Evolutionary conservation across 257 asterid species (phyloP), one percentile per base, ranked within the genome.

Genomic region (Salvia splendens): DNA sequence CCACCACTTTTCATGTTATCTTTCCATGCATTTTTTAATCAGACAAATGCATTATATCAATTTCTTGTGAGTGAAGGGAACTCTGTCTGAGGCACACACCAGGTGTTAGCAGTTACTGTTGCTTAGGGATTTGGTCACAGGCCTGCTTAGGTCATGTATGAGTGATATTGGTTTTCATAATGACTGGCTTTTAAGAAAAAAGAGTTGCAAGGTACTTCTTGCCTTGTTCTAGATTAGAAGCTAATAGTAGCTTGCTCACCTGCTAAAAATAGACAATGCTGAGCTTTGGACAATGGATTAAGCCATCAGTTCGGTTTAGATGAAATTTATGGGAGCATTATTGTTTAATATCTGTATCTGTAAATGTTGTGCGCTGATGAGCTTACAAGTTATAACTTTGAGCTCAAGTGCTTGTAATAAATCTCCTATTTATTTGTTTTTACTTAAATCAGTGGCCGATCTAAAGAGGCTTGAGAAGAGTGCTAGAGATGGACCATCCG

Each of bases 401-500:
- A 59, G 77, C 59, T 73, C 70, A 58, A 33, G 59, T 72, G 36
- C 79, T 68, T 76, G 61, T 62, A 40, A 30, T 73, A 54, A 24
- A 55, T 49, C 8, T 6, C 28, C 52, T 41, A 73, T 51, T 51
- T 30, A 28, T 41, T 50, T 69, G 54, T 57, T 70, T 78, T 68
- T 33, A 55, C 68, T 65, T 63, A 62, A 73, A 69, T 38, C 58
- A 93, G 99, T 90, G 99, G 87, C 85, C 16, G 99, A 93, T 73
- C 72, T 93, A 78, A 93, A 90, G 86, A 86, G 91, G 87, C 91
- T 90, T 73, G 81, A 90, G 77, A 75, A 77, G 64, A 86, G 91
- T 82, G 97, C 99, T 66, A 90, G 99, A 84, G 99, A 93, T 66
- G 99, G 99, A 60, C 99, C 99, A 72, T 85, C 92, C 54, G 99